Evolutionary conservation across 31 red algal genomes (phyloP).

Genomic region (Odonthalia washingtoniensis): DNA sequence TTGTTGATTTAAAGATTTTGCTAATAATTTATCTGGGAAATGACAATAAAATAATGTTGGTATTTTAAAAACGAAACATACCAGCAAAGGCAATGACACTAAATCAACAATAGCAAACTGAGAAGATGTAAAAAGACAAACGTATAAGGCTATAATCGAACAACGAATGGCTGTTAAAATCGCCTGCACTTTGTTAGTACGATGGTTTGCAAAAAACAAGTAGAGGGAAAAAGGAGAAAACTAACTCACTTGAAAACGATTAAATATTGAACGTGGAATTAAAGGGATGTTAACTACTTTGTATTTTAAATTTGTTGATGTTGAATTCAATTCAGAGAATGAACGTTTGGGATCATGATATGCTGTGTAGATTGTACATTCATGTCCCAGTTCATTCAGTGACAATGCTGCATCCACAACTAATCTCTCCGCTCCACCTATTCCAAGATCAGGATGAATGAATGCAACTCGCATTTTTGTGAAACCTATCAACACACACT

Average conservation of each 20-base stretch:
- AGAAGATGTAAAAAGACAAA: constrained; percentile 26
- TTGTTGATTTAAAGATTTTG: constrained; percentile 43
- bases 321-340: constrained; percentile 70
- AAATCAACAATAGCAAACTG: constrained; percentile 84
- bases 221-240: too few relatives aligned
- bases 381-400: constrained; percentile 56
- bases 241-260: too few relatives aligned
- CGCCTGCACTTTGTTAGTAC: constrained; percentile 59
- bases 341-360: constrained; percentile 65
- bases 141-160: constrained; percentile 60
- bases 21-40: constrained; percentile 90
- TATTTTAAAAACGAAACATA: constrained; percentile 60
- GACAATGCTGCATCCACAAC: constrained; percentile 85
- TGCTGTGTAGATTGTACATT: constrained; percentile 73
- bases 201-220: too few relatives aligned
- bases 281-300: too few relatives aligned
- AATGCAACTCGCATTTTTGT: constrained; percentile 86
- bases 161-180: constrained; percentile 65
- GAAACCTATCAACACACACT: too few relatives aligned
- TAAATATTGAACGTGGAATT: too few relatives aligned
- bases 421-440: constrained; percentile 96
- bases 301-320: too few relatives aligned
- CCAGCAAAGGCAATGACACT: constrained; percentile 79
- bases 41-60: constrained; percentile 93
- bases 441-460: constrained; percentile 94